These are phyloP conservation scores for Guadua angustifolia DNA, from an alignment of 176 grass and related monocot genomes.

Conservation along the genomic window DNA sequence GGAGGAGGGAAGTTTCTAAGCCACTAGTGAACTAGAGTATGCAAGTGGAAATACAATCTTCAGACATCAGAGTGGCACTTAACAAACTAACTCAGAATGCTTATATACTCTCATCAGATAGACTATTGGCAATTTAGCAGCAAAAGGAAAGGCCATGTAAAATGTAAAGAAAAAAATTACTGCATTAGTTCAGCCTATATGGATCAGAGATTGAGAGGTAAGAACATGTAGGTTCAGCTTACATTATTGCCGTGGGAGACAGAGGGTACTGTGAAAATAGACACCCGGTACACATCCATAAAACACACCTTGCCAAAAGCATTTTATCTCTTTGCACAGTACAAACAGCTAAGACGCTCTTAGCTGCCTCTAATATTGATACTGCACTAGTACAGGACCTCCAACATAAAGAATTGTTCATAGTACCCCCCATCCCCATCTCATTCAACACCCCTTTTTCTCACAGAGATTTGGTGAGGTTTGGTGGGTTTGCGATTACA, in stretches of 20 bases:
- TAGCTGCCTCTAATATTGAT: neutral
- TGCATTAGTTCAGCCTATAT: neutral
- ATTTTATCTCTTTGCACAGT: neutral
- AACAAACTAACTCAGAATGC: neutral
- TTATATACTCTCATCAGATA: neutral
- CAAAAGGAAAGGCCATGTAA: neutral
- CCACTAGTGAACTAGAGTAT: neutral
- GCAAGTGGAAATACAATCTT: neutral
- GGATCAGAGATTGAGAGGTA: neutral
- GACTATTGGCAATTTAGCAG: neutral
- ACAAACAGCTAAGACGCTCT: constrained; percentile 43
- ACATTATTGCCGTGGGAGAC: constrained; percentile 32
- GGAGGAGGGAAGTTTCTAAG: constrained; percentile 1
- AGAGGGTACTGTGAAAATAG: constrained; percentile 29
- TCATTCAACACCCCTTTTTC: neutral
- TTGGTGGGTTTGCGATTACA: too few relatives aligned
- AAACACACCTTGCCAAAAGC: constrained; percentile 3
- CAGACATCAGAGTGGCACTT: neutral
- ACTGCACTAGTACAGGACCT: constrained; percentile 26
- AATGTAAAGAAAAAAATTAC: neutral
- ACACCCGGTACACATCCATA: constrained; percentile 29
- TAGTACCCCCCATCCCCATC: neutral
- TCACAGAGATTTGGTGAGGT: constrained; percentile 12
- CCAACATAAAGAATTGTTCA: constrained; percentile 2
- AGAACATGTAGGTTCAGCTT: constrained; percentile 40